phyloP scores from a whole-genome alignment of 2,329 filamentous ascomycete genomes.

The Phyllachora maydis region DNA sequence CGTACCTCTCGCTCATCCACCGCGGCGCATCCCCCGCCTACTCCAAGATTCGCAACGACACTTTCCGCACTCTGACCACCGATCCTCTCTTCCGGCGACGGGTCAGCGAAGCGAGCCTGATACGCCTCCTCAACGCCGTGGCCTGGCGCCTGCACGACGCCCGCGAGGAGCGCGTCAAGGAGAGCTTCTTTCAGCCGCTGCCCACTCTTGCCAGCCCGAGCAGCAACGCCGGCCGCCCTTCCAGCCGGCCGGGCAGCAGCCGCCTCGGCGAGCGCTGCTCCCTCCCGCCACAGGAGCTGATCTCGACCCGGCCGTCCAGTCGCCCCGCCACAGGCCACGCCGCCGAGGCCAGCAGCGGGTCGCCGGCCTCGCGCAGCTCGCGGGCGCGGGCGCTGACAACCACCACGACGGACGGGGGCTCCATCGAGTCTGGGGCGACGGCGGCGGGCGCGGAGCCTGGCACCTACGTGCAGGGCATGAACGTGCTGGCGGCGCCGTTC shows the following conservation, averaged over 20 bases:
- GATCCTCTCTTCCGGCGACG: constrained; percentile 92
- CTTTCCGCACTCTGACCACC: constrained; percentile 87
- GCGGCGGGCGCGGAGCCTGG: constrained; percentile 42
- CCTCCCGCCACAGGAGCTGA: constrained; percentile 5
- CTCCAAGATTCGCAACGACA: constrained; percentile 95
- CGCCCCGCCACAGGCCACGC: constrained; percentile 7
- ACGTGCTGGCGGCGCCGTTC: constrained; percentile 88
- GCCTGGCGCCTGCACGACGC: constrained; percentile 86
- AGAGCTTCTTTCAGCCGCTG: too few species aligned
- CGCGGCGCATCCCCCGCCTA: constrained; percentile 88
- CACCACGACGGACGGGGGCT: too few species aligned
- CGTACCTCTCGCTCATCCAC: constrained; percentile 78
- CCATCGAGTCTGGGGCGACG: constrained; percentile 42
- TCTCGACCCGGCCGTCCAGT: too few species aligned
- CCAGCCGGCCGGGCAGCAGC: too few species aligned
- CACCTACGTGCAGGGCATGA: constrained; percentile 97
- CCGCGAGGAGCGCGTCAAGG: constrained; percentile 30
- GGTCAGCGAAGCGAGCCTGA: constrained; percentile 87
- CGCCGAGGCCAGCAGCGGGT: constrained; percentile 16
- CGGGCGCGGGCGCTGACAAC: constrained; percentile 36
- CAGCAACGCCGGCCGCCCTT: too few species aligned
- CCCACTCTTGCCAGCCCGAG: too few species aligned
- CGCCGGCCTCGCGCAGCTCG: constrained; percentile 22
- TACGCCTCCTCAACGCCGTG: constrained; percentile 81
- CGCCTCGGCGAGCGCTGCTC: too few species aligned